Percentiles rank a stretch among this genome's conserved stretches.
These are phyloP conservation scores for Lactifluus hygrophoroides DNA, from an alignment of 768 basidiomycete genomes.

Conservation along the genomic window DNA sequence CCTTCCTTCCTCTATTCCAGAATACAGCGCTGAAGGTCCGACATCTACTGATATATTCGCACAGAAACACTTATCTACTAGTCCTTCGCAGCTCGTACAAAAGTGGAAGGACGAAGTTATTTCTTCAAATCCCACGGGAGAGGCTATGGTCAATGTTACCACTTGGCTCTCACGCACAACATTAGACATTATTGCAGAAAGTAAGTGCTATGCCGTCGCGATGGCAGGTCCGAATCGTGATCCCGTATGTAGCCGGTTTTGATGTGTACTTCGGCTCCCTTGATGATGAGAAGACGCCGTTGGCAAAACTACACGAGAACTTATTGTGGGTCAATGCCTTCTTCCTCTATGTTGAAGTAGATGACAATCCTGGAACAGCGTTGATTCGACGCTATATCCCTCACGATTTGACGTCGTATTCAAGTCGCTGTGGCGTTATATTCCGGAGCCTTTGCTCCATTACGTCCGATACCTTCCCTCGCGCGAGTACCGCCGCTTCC, in stretches of 20 bases:
- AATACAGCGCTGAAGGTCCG: constrained; percentile 7
- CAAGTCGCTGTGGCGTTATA: constrained; percentile 11
- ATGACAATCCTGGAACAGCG: not conserved
- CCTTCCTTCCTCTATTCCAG: constrained; percentile 25
- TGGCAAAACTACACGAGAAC: constrained; percentile 8
- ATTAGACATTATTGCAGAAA: constrained; percentile 25
- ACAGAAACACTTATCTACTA: not conserved
- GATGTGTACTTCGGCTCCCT: constrained; percentile 16
- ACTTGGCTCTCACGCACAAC: constrained; percentile 23
- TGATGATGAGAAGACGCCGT: constrained; percentile 1
- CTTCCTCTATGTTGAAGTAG: not conserved
- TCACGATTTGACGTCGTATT: constrained; percentile 13
- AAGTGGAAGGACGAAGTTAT: constrained; percentile 25
- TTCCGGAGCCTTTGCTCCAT: constrained; percentile 13
- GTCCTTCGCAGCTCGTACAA: constrained; percentile 20
- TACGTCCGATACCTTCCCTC: constrained; percentile 16
- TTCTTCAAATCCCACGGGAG: not conserved
- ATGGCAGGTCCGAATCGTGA: not conserved
- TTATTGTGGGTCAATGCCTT: constrained; percentile 10
- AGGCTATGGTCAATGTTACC: constrained; percentile 19
- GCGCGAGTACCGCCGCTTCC: constrained; percentile 15
- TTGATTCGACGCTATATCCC: constrained; percentile 18
- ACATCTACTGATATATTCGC: not conserved
- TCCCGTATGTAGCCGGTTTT: constrained; percentile 13
- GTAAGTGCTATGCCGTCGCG: constrained; percentile 3